Evolutionary conservation across 768 basidiomycete species (phyloP).

Genomic region (Suillus subluteus): DNA sequence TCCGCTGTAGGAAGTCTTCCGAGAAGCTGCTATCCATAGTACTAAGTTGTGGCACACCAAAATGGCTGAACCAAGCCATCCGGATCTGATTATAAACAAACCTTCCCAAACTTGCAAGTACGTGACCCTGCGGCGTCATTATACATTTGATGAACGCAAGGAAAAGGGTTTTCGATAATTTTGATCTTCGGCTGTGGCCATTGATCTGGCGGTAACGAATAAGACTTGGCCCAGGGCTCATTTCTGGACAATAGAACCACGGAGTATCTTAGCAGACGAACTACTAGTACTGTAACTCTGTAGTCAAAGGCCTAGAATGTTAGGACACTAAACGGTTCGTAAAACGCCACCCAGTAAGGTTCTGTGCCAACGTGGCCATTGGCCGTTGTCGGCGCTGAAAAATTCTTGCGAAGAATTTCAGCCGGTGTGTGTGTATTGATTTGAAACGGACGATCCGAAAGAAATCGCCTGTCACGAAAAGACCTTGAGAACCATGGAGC

Average conservation of each 20-base stretch:
- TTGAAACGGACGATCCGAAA: not conserved
- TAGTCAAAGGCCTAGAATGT: constrained; percentile 2
- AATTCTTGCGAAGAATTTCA: not conserved
- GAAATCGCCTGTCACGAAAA: not conserved
- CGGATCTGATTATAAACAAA: not conserved
- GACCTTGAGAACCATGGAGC: not conserved
- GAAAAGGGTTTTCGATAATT: not conserved
- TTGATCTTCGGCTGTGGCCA: constrained; percentile 9
- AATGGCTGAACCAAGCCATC: not conserved
- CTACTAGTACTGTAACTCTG: constrained; percentile 1
- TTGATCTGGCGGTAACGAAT: constrained; percentile 9
- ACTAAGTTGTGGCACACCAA: not conserved
- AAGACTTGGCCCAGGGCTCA: not conserved
- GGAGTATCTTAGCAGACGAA: constrained; percentile 1
- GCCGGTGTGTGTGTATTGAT: constrained; percentile 1
- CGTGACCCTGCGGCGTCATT: constrained; percentile 5
- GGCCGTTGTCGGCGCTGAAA: too few species aligned
- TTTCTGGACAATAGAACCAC: not conserved
- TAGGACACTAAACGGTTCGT: not conserved
- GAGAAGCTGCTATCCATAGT: not conserved
- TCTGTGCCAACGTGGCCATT: not conserved
- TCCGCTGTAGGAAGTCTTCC: not conserved
- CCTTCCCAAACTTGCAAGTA: constrained; percentile 1
- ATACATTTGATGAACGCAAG: constrained; percentile 4
- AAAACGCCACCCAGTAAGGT: constrained; percentile 1